Conservation (phyloP, 1,284 basidiomycete genomes). For the Limonomyces culmigenus region DNA sequence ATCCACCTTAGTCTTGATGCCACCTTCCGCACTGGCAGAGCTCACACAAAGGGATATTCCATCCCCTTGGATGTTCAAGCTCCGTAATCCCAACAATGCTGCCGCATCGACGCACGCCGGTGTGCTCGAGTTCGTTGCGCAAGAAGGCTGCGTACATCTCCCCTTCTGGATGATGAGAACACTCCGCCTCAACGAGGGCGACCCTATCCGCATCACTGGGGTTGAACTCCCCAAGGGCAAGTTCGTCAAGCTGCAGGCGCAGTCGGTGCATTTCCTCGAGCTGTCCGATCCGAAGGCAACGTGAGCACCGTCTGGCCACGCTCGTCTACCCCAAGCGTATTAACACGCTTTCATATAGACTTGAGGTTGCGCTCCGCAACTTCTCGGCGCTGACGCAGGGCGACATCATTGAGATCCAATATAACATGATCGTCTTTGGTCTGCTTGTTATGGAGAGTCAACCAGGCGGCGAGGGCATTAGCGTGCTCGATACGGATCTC, state of each 20-base stretch:
- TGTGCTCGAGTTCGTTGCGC: conserved; percentile 97
- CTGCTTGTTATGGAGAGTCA: conserved; percentile 90
- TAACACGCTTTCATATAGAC: conserved; percentile 29
- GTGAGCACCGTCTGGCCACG: conserved; percentile 31
- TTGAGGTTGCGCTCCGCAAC: conserved; percentile 90
- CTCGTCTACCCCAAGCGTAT: conserved; percentile 4
- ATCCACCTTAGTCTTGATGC: conserved; percentile 74
- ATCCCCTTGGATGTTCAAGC: conserved; percentile 90
- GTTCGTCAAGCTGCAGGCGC: conserved; percentile 93
- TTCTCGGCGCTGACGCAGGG: conserved; percentile 85
- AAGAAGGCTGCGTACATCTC: conserved; percentile 89
- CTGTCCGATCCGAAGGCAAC: conserved; percentile 93
- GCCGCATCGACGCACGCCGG: conserved; percentile 88
- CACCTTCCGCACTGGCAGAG: conserved; percentile 82
- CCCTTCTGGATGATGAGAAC: conserved; percentile 99
- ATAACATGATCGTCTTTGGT: conserved; percentile 88
- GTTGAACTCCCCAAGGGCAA: conserved; percentile 85
- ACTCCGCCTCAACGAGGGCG: conserved; percentile 82
- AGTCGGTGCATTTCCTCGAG: conserved; percentile 89
- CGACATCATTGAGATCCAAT: conserved; percentile 84
- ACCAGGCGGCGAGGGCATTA: conserved; percentile 82
- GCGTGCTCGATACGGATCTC: conserved; percentile 88
- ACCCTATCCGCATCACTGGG: conserved; percentile 86
- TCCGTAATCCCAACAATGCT: conserved; percentile 79
- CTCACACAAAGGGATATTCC: conserved; percentile 84